Base-by-base conservation (phyloP, 2,329 filamentous ascomycete species). In the Hirsutella minnesotensis region DNA sequence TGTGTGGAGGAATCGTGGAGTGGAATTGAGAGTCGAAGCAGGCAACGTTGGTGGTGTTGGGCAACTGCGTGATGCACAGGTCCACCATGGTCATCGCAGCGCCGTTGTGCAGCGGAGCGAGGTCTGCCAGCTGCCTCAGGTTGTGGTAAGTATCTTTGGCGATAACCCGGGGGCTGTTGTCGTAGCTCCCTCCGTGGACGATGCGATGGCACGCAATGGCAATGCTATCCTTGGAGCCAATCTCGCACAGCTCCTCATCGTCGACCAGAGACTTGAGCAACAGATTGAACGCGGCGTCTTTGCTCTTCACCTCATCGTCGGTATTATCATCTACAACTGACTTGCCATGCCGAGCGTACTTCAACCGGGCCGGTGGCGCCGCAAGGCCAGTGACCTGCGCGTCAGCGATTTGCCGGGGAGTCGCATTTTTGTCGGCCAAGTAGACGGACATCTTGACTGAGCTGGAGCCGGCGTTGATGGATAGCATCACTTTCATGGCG, bases 11-110 rank as follows among this genome's bases (percentile, higher is more conserved):
- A 30, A 94, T 70, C 2, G 80, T 78, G 35, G 76, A 66, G 61
- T 95, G 89, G 66, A 94, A 95, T 45, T 86, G 75, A 5, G 83
- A 83, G 63, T 95, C 88, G 61, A 95, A 95, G 65, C 82, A 94
- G 19, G 87, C 87, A 41, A 95, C 72, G 54, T 92, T 94, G 54
- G 66, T 72, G 9, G 86, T 76, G n/a, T 67, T 61, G 0, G 86
- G 83, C 1, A 94, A 70, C 45, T 79, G 72, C 22, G 68, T 66
- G 51, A 76, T 73, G 65, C 73, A 87, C 31, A 75, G 73, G 39
- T 75, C 73, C 45, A 94, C 78, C 51, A 95, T 92, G 42, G 75
- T 73, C 24, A 95, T 72, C 1, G 86, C 84, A 4, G 79, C 77
- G 38, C 81, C 79, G 55, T 95, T 95, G 66, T 95, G 88, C 55